Evolutionary conservation across 2,329 filamentous ascomycete species (phyloP).

Genomic region (Mariannaea sp.): DNA sequence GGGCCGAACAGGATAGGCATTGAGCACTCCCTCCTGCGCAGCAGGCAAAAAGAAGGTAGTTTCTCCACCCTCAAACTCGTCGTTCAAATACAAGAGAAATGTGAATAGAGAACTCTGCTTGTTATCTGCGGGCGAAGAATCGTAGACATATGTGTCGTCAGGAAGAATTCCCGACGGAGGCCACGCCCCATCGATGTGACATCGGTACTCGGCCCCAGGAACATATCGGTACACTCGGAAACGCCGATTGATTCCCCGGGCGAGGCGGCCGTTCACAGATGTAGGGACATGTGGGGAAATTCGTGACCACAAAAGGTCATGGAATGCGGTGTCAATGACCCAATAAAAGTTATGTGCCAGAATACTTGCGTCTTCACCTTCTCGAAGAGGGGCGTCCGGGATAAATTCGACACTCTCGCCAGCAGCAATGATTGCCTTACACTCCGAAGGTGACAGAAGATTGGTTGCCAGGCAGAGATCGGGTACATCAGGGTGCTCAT

Average conservation of each 20-base stretch:
- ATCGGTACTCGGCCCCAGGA: slow-evolving; percentile 72
- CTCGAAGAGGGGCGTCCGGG: slow-evolving; percentile 69
- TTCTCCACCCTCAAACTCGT: slow-evolving; percentile 73
- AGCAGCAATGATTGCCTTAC: slow-evolving; percentile 67
- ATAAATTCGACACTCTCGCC: slow-evolving; percentile 69
- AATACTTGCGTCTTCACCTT: slow-evolving; percentile 68
- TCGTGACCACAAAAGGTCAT: slow-evolving; percentile 66
- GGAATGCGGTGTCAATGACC: slow-evolving; percentile 67
- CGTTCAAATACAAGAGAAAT: slow-evolving; percentile 71
- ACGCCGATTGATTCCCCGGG: slow-evolving; percentile 68
- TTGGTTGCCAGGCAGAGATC: slow-evolving; percentile 64
- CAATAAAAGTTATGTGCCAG: slow-evolving; percentile 77
- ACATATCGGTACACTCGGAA: slow-evolving; percentile 76
- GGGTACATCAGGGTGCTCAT: slow-evolving; percentile 66
- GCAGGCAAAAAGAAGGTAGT: slow-evolving; percentile 73
- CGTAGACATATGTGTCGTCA: slow-evolving; percentile 66
- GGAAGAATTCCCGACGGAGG: slow-evolving; percentile 68
- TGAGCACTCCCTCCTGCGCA: slow-evolving; percentile 66
- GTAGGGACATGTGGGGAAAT: slow-evolving; percentile 62
- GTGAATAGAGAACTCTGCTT: slow-evolving; percentile 72
- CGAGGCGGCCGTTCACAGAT: slow-evolving; percentile 58
- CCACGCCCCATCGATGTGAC: slow-evolving; percentile 75
- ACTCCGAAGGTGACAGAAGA: slow-evolving; percentile 65
- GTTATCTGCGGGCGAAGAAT: slow-evolving; percentile 61
- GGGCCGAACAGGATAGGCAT: slow-evolving; percentile 70